A percentile compares a stretch with the other conserved stretches of the same genome.
Conservation (phyloP, 108 stramenopile genomes). For the Cyclotella distinguenda region DNA sequence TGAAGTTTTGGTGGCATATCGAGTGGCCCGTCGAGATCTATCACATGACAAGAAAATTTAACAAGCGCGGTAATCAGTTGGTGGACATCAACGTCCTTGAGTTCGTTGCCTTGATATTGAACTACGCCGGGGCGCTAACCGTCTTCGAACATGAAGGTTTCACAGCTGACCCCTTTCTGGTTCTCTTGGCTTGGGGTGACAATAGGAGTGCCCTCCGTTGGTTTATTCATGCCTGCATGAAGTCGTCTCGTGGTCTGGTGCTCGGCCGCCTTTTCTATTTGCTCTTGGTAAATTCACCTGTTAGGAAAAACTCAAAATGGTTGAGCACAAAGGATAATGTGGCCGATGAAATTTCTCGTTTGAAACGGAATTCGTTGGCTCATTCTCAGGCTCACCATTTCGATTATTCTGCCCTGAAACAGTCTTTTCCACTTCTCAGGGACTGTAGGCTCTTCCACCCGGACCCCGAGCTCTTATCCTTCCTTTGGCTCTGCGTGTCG, state of each 20-base stretch:
- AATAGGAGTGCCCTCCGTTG: constrained; percentile 5
- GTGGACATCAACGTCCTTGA: constrained; percentile 12
- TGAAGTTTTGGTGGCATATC: not conserved
- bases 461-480: not conserved
- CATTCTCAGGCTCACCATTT: not conserved
- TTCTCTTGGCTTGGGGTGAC: constrained; percentile 1
- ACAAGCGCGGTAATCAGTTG: not conserved
- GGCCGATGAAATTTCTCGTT: constrained; percentile 14
- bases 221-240: not conserved
- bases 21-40: not conserved
- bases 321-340: not conserved
- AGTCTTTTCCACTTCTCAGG: constrained; percentile 4
- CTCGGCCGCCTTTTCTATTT: constrained; percentile 7
- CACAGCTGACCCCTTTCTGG: too few relatives aligned
- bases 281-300: not conserved
- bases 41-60: not conserved
- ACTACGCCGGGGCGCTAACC: not conserved
- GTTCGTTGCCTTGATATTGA: constrained; percentile 2
- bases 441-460: constrained; percentile 2
- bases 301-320: constrained; percentile 17
- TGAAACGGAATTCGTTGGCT: not conserved
- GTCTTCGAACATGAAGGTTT: not conserved
- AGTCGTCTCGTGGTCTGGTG: not conserved
- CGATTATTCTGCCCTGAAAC: constrained; percentile 14
- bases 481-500: constrained; percentile 6